A percentile compares a stretch with the other conserved stretches of the same genome.
These are phyloP conservation scores for Arctium minus DNA, from an alignment of 129 eudicot genomes.

Conservation along the genomic window DNA sequence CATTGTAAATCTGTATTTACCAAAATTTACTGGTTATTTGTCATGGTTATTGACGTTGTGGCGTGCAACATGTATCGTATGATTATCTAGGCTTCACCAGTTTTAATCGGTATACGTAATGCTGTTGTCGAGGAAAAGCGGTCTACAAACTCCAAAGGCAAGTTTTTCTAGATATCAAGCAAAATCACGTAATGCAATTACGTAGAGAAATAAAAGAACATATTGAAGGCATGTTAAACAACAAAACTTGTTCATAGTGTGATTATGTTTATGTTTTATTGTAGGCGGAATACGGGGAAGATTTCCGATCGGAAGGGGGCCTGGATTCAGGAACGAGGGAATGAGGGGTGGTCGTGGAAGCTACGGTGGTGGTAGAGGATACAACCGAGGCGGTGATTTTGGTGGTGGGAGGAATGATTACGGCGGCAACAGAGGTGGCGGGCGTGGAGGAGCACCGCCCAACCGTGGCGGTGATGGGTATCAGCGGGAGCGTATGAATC, in stretches of 20 bases:
- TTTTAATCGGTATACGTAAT: constrained; percentile 53
- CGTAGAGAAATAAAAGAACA: neutral
- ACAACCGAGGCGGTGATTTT: constrained; percentile 6
- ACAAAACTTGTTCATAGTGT: neutral
- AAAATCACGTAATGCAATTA: neutral
- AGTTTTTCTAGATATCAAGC: neutral
- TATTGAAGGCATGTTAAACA: neutral
- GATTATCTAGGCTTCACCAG: constrained; percentile 78
- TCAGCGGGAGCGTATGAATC: constrained; percentile 54
- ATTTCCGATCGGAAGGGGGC: constrained; percentile 58
- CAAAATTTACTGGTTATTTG: neutral
- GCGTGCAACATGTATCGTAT: neutral
- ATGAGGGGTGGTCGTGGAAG: constrained; percentile 75
- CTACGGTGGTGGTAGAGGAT: constrained; percentile 39
- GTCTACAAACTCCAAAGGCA: constrained; percentile 80
- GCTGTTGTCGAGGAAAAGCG: constrained; percentile 79
- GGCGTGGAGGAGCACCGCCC: constrained; percentile 51
- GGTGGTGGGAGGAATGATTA: constrained; percentile 29
- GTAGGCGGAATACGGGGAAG: constrained; percentile 60
- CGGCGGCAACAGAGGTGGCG: constrained; percentile 47
- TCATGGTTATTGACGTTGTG: neutral
- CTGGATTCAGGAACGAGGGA: constrained; percentile 73
- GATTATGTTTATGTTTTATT: neutral
- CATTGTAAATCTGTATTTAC: neutral
- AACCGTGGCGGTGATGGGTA: constrained; percentile 62